These are phyloP conservation scores for Akanthomyces lecanii DNA, from an alignment of 2,329 filamentous ascomycete genomes.

Conservation along the genomic window DNA sequence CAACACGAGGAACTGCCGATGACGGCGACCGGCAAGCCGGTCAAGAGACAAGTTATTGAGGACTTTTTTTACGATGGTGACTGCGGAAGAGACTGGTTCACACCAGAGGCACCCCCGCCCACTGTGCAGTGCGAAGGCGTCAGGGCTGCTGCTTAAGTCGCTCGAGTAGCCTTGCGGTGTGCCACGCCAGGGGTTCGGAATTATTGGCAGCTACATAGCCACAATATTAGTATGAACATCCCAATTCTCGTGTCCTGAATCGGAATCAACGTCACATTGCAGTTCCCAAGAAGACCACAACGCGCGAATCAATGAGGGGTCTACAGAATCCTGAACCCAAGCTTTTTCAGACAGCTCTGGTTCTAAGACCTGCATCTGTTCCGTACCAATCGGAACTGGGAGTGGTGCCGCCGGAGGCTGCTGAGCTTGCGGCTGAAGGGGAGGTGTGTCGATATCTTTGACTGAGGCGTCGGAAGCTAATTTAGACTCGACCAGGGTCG, in stretches of 20 bases:
- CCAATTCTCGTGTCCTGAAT: not conserved
- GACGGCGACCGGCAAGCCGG: conserved; percentile 20
- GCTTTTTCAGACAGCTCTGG: not conserved
- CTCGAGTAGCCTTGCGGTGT: not conserved
- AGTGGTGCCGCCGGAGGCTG: not conserved
- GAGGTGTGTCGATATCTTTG: not conserved
- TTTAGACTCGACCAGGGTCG: not conserved
- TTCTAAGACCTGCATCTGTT: not conserved
- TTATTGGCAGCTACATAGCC: not conserved
- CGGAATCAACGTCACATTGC: not conserved
- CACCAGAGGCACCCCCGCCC: not conserved
- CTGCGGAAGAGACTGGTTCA: conserved; percentile 9
- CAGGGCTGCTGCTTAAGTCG: not conserved
- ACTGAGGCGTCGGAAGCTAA: not conserved
- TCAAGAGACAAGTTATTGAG: conserved; percentile 18
- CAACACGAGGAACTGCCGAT: conserved; percentile 20
- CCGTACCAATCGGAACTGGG: not conserved
- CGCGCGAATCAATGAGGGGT: not conserved
- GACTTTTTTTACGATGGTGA: conserved; percentile 18
- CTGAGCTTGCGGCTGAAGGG: too few species aligned
- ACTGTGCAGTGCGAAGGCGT: not conserved
- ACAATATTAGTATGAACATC: not conserved
- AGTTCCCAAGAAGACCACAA: not conserved
- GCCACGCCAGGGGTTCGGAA: not conserved
- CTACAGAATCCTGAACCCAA: not conserved